A percentile compares a stretch with the other conserved stretches of the same genome.
These are phyloP conservation scores for Carallia brachiata DNA, from an alignment of 345 rosid genomes.

Conservation along the genomic window DNA sequence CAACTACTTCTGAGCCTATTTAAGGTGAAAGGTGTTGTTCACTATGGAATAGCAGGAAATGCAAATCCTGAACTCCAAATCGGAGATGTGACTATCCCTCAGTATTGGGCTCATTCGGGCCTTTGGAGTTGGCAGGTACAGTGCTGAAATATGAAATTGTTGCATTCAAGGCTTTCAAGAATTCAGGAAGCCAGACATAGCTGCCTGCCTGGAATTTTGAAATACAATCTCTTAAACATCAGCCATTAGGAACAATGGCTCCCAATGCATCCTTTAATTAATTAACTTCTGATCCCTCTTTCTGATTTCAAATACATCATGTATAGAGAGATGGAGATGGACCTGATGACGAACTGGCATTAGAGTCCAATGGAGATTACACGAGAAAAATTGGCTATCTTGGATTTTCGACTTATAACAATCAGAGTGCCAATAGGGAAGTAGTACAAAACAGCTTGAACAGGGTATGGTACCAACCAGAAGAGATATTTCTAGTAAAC, in stretches of 20 bases:
- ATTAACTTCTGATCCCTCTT: neutral
- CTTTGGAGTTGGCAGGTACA: conserved; percentile 84
- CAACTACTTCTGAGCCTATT: conserved; percentile 52
- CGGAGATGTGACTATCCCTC: conserved; percentile 34
- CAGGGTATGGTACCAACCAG: conserved; percentile 72
- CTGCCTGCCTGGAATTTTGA: no score
- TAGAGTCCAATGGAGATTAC: conserved; percentile 68
- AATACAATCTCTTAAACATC: no score
- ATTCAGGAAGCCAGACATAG: no score
- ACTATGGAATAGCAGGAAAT: conserved; percentile 67
- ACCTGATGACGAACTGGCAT: conserved; percentile 43
- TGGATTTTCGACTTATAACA: conserved; percentile 38
- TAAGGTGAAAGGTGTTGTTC: conserved; percentile 60
- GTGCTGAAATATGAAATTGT: neutral
- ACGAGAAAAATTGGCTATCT: conserved; percentile 60
- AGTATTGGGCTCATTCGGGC: conserved; percentile 62
- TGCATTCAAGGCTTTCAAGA: no score
- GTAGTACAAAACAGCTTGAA: conserved; percentile 48
- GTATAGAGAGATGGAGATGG: conserved; percentile 62
- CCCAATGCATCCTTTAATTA: no score
- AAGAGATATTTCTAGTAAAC: conserved; percentile 60
- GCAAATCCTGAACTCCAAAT: conserved; percentile 29
- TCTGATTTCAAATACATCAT: neutral
- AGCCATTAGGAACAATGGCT: no score
- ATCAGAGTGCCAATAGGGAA: neutral